phyloP scores from a whole-genome alignment of 352 stramenopile species.

The Paralagenidium karlingii region DNA sequence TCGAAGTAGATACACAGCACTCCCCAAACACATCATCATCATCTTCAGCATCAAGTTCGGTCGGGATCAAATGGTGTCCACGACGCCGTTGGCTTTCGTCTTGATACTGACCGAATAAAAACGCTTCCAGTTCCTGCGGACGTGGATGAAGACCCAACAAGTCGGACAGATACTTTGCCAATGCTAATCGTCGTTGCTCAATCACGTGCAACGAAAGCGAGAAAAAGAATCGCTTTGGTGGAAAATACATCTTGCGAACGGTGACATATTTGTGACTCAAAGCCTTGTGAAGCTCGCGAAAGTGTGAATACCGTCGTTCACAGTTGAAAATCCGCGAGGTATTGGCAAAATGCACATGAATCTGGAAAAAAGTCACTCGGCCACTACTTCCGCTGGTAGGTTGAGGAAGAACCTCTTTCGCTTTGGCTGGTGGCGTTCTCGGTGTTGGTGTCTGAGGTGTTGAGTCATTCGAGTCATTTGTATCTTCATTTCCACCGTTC shows the following conservation, averaged over 20 bases:
- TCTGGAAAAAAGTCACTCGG: slow-evolving; percentile 67
- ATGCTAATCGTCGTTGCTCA: slow-evolving; percentile 65
- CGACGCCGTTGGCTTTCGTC: slow-evolving; percentile 1
- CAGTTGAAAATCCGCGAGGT: slow-evolving; percentile 33
- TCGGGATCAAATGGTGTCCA: neutral
- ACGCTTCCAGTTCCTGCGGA: slow-evolving; percentile 51
- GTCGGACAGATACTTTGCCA: slow-evolving; percentile 76
- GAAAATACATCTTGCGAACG: slow-evolving; percentile 74
- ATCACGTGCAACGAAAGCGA: slow-evolving; percentile 80
- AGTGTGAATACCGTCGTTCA: slow-evolving; percentile 77
- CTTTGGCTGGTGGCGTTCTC: too few species aligned
- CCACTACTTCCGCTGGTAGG: too few species aligned
- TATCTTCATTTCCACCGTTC: too few species aligned
- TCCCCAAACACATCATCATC: slow-evolving; percentile 1
- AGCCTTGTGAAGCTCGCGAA: slow-evolving; percentile 72
- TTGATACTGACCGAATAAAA: slow-evolving; percentile 22
- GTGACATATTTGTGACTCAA: slow-evolving; percentile 67
- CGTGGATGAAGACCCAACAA: slow-evolving; percentile 56
- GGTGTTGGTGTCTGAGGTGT: too few species aligned
- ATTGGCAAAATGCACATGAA: slow-evolving; percentile 67
- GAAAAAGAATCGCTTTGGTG: slow-evolving; percentile 80
- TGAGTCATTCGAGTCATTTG: too few species aligned
- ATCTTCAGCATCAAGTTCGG: neutral
- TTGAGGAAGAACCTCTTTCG: too few species aligned
- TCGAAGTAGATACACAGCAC: slow-evolving; percentile 4